These are phyloP conservation scores for Ramalina peruviana DNA, from an alignment of 495 filamentous ascomycete species.

Conservation along the genomic window DNA sequence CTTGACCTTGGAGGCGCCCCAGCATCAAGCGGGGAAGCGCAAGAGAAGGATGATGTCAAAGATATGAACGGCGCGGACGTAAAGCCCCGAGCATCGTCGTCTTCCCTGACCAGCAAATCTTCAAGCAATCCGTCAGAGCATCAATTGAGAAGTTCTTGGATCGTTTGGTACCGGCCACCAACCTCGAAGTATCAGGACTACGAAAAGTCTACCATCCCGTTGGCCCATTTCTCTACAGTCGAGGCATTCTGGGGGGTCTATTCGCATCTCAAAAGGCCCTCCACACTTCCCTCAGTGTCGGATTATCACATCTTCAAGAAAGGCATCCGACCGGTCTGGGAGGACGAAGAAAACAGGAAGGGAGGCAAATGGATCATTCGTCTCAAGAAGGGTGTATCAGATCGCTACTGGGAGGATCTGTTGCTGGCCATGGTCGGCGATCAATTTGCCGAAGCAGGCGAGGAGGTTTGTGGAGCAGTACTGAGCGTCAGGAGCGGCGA, in stretches of 20 bases:
- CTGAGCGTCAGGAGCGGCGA: conserved; percentile 89
- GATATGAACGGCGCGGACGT: conserved; percentile 31
- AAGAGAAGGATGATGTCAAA: conserved; percentile 42
- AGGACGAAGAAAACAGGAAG: conserved; percentile 90
- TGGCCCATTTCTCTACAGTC: conserved; percentile 66
- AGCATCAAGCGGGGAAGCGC: conserved; percentile 50
- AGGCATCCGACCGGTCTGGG: conserved; percentile 93
- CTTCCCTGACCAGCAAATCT: conserved; percentile 24
- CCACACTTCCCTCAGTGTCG: conserved; percentile 74
- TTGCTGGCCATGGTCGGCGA: conserved; percentile 84
- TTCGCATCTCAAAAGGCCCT: conserved; percentile 79
- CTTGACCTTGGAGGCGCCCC: conserved; percentile 51
- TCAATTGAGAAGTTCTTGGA: conserved; percentile 74
- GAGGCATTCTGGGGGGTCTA: conserved; percentile 94
- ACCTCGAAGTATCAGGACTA: conserved; percentile 97
- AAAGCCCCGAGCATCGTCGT: conserved; percentile 29
- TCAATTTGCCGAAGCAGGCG: conserved; percentile 84
- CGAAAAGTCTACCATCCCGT: conserved; percentile 83
- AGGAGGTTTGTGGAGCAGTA: conserved; percentile 90
- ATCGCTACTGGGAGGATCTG: conserved; percentile 96
- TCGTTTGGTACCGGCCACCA: conserved; percentile 91
- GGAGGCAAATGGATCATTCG: conserved; percentile 96
- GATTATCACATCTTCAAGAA: conserved; percentile 98
- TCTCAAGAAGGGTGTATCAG: conserved; percentile 89
- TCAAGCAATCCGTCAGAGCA: conserved; percentile 35